Conservation (phyloP, 768 basidiomycete genomes). For the Trametes sanguinea region DNA sequence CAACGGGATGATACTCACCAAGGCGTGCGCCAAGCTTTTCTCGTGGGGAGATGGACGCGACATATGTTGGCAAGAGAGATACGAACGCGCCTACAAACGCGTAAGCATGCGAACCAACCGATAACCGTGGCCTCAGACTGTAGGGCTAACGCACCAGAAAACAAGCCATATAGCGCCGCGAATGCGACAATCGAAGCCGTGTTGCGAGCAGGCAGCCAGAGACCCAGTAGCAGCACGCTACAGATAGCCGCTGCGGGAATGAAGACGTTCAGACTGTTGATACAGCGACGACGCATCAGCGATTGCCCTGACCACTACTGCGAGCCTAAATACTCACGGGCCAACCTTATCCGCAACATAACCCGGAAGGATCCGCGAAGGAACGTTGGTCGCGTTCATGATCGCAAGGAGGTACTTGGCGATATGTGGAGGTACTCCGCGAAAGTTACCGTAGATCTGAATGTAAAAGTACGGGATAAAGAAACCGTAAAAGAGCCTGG, state of each 20-base stretch:
- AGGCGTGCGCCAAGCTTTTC: constrained; percentile 36
- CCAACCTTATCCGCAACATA: constrained; percentile 34
- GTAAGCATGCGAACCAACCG: not conserved
- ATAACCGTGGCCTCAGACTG: no score
- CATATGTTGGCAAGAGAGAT: constrained; percentile 33
- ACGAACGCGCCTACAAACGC: constrained; percentile 30
- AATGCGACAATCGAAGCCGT: constrained; percentile 32
- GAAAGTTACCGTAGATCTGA: constrained; percentile 32
- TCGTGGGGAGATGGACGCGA: constrained; percentile 34
- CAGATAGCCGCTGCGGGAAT: constrained; percentile 30
- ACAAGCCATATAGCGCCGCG: constrained; percentile 34
- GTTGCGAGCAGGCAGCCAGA: constrained; percentile 34
- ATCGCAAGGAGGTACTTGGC: constrained; percentile 34
- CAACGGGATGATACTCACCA: constrained; percentile 21
- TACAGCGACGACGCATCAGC: not conserved
- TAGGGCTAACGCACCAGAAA: constrained; percentile 28
- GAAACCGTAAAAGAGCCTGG: constrained; percentile 33
- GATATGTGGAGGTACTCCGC: constrained; percentile 27
- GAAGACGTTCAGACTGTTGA: constrained; percentile 32
- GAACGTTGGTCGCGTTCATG: constrained; percentile 35
- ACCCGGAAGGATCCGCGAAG: constrained; percentile 34
- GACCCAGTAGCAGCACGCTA: constrained; percentile 29
- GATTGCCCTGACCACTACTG: no score
- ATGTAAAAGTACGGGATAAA: constrained; percentile 41
- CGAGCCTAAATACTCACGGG: constrained; percentile 27